Percentiles rank a stretch among this genome's conserved stretches.
Evolutionary conservation across 345 rosid genomes (phyloP).

Genomic region (Anastatica hierochuntica): DNA sequence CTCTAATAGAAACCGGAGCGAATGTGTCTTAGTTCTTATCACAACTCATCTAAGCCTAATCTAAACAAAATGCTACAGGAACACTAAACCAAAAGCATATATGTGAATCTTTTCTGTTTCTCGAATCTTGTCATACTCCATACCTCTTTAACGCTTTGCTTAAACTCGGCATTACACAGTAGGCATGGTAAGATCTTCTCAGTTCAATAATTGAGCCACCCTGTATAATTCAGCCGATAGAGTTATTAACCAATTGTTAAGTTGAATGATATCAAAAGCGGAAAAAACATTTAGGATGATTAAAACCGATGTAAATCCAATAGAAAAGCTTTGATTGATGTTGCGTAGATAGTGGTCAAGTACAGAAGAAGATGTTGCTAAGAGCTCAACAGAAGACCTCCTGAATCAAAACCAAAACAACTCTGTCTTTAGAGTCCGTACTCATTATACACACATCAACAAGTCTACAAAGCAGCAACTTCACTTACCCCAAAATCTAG

Average conservation of each 20-base stretch:
- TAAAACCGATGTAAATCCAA: constrained; percentile 81
- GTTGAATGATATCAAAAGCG: neutral
- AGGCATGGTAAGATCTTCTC: constrained; percentile 93
- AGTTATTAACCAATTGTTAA: neutral
- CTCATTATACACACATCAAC: neutral
- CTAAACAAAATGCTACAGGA: too few species aligned
- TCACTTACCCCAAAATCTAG: constrained; percentile 89
- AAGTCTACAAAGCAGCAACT: neutral
- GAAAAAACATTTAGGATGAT: constrained; percentile 57
- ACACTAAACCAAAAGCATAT: too few species aligned
- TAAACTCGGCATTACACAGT: constrained; percentile 91
- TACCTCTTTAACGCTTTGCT: constrained; percentile 82
- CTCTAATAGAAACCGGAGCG: neutral
- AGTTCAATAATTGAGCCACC: constrained; percentile 94
- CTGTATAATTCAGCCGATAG: neutral
- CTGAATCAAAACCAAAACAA: constrained; percentile 30
- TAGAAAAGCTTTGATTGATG: constrained; percentile 70
- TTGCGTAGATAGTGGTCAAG: constrained; percentile 76
- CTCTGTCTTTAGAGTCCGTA: neutral
- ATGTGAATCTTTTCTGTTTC: neutral
- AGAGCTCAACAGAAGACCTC: constrained; percentile 69
- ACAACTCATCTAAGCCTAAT: constrained; percentile 15
- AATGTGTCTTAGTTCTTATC: neutral
- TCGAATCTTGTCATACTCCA: constrained; percentile 40
- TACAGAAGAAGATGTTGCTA: constrained; percentile 78